Evolutionary conservation across 2,329 filamentous ascomycete genomes (phyloP).

Genomic region (Hortaea sp.): DNA sequence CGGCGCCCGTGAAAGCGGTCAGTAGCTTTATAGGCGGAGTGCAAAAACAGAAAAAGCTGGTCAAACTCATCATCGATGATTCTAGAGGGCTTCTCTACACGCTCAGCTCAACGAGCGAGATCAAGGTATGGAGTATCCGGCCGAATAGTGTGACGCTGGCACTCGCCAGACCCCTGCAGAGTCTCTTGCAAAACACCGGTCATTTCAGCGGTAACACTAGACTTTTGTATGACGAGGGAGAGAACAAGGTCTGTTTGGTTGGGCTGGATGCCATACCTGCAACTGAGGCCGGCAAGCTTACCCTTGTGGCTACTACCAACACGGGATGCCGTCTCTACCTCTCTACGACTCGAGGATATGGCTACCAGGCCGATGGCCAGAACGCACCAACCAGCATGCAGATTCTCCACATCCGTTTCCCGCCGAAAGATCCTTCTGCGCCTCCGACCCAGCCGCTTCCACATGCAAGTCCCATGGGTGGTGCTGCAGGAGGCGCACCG

Average conservation of each 20-base stretch:
- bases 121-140: constrained; percentile 84
- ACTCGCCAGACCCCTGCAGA: constrained; percentile 44
- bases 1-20: constrained; percentile 27
- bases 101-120: constrained; percentile 76
- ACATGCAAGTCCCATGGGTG: background rate
- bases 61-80: constrained; percentile 80
- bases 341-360: constrained; percentile 73
- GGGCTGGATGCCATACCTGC: constrained; percentile 77
- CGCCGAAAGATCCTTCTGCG: constrained; percentile 44
- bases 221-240: constrained; percentile 48
- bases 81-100: constrained; percentile 83
- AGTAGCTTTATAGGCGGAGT: constrained; percentile 22
- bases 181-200: constrained; percentile 60
- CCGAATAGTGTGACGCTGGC: constrained; percentile 39
- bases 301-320: constrained; percentile 80
- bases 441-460: constrained; percentile 10
- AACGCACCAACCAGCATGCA: constrained; percentile 89
- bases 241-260: constrained; percentile 58
- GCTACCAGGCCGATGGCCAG: constrained; percentile 46
- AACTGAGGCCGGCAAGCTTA: constrained; percentile 69
- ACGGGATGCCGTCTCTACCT: constrained; percentile 88
- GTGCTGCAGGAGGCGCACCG: constrained; percentile 8
- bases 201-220: constrained; percentile 71
- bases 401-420: constrained; percentile 92
- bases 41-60: constrained; percentile 49